Evolutionary conservation across 2,329 filamentous ascomycete genomes (phyloP).

Genomic region (Fusarium sp.): DNA sequence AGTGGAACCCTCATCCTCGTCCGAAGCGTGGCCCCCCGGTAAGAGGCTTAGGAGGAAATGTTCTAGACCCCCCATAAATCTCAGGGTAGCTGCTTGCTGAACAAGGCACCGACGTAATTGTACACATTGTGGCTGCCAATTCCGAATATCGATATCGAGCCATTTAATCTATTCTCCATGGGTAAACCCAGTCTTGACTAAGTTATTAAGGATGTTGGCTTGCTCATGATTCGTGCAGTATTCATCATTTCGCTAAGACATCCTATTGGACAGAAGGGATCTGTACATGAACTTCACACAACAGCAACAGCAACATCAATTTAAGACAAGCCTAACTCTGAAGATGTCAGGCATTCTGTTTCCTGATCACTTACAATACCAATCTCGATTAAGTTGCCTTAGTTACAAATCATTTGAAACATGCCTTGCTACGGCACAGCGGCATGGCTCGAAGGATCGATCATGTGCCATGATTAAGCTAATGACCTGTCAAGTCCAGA

Average conservation of each 20-base stretch:
- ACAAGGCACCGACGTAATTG: not conserved
- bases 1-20: constrained; percentile 31
- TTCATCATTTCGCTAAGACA: constrained; percentile 4
- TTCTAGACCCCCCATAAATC: constrained; percentile 24
- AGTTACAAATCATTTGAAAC: constrained; percentile 1
- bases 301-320: not conserved
- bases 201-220: too few species aligned
- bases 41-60: not conserved
- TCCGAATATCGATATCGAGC: constrained; percentile 12
- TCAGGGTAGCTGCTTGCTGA: not conserved
- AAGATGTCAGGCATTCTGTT: constrained; percentile 12
- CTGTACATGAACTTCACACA: not conserved
- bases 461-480: not conserved
- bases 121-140: constrained; percentile 1
- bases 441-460: constrained; percentile 35
- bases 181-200: too few species aligned
- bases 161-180: not conserved
- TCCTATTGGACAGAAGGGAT: constrained; percentile 3
- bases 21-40: constrained; percentile 34
- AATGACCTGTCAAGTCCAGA: not conserved
- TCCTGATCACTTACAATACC: not conserved
- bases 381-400: not conserved
- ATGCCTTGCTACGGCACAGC: constrained; percentile 31
- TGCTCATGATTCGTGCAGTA: not conserved
- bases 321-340: not conserved